Base-by-base conservation (phyloP, 805 yeast species). In the Hanseniaspora nectarophila region DNA sequence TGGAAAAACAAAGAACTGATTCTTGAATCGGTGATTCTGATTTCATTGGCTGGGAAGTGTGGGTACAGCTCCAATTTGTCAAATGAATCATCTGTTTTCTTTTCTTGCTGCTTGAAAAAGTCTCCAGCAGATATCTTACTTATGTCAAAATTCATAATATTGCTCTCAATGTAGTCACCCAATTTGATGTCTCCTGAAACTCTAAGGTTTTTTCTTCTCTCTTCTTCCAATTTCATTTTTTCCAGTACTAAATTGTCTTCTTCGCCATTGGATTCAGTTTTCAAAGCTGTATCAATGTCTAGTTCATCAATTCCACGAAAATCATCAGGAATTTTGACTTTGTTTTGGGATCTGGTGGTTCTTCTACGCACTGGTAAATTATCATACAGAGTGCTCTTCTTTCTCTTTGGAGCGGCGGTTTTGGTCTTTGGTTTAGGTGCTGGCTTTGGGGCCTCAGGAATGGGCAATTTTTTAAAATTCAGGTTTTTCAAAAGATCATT, bases 1-100 rank as follows among this genome's bases (percentile, higher is more conserved):
- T 90, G 97, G 63, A 86, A 82, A 37, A 73, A 70, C 38, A 88
- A 73, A 2, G 85, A 70, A 0, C 89, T 79, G 63, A 90, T 80
- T 54, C 98, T 71, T 49, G 81, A 83, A 59, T 64, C 59, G 0
- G 85, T 76, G 4, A 90, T 66, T 59, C 81, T 82, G 55, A 87
- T 74, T 47, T 82, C 84, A 56, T 79, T 76, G 0, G 92, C 88
- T 54, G 77, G 79, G 60, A 76, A 79, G 16, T 71, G 70, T 10
- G 73, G 77, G 58, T 76, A 78, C 13, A 85, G 60, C 31, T 69
- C 59, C 56, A 83, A 63, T 1, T 68, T 61, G 55, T 70, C 20
- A 76, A 61, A 20, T 66, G 59, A 24, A 71, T 68, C 18, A 82
- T 65, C 50, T 15, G 24, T 20, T 18, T 44, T 38, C 29, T 20